Conservation (phyloP, 73 alveolate genomes). For the Paramecium biaurelia region DNA sequence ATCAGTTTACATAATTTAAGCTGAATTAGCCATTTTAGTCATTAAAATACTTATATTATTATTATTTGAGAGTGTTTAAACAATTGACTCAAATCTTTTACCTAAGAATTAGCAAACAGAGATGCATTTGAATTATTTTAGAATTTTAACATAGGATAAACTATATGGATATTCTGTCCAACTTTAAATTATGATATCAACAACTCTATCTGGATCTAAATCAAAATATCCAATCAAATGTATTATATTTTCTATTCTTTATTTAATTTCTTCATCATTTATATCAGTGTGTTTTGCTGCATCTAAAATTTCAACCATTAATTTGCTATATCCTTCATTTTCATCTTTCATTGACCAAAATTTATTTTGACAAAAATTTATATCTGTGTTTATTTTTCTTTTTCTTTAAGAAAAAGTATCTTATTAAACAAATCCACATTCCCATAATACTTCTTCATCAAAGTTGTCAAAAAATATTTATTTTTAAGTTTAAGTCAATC, state of each 20-base stretch:
- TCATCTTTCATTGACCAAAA: constrained; percentile 90
- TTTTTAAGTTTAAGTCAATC: neutral
- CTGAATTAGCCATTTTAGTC: constrained; percentile 57
- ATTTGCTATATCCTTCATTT: constrained; percentile 90
- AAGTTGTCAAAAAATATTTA: constrained; percentile 29
- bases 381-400: constrained; percentile 62
- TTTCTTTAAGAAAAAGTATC: constrained; percentile 49
- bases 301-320: constrained; percentile 78
- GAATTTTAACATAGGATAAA: constrained; percentile 69
- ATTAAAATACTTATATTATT: constrained; percentile 36
- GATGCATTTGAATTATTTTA: constrained; percentile 73
- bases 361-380: constrained; percentile 76
- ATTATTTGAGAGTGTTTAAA: neutral
- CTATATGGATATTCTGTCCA: constrained; percentile 73
- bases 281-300: constrained; percentile 32
- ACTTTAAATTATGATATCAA: constrained; percentile 84
- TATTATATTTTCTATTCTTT: constrained; percentile 65
- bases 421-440: constrained; percentile 66
- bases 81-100: constrained; percentile 55
- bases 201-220: constrained; percentile 91
- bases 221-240: constrained; percentile 87
- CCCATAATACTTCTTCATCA: constrained; percentile 66
- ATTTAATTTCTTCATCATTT: constrained; percentile 52
- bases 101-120: constrained; percentile 73
- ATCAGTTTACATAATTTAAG: neutral